phyloP scores from a whole-genome alignment of 1,284 basidiomycete species.

The Exobasidium rhododendri region DNA sequence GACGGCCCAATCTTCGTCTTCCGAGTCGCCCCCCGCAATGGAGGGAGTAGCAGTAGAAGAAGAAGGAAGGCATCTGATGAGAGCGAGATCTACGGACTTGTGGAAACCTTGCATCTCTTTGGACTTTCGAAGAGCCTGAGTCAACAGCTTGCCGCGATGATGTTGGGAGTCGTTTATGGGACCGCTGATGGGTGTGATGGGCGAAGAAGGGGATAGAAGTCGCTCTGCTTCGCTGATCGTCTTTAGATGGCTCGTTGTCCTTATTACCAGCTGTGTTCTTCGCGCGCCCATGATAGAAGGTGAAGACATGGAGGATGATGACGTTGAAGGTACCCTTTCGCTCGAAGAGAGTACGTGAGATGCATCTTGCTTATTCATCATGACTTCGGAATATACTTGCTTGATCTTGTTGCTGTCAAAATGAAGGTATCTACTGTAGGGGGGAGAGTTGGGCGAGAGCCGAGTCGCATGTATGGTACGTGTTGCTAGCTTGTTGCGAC shows the following conservation, averaged over 20 bases:
- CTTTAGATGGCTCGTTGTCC: no score
- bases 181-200: no score
- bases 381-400: background rate
- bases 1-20: constrained; percentile 6
- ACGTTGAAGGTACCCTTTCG: no score
- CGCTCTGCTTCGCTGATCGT: no score
- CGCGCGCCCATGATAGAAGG: no score
- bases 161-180: no score
- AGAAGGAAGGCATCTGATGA: background rate
- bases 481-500: no score
- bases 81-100: background rate
- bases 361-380: background rate
- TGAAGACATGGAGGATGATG: no score
- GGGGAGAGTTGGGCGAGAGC: background rate
- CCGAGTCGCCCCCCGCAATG: background rate
- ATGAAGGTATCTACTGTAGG: background rate
- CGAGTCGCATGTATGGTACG: background rate
- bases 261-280: no score
- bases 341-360: no score
- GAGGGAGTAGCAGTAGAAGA: background rate
- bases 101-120: background rate
- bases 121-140: background rate
- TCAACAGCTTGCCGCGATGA: background rate
- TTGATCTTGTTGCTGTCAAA: background rate
- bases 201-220: no score